These are phyloP conservation scores for Podaxis sp. DNA, from an alignment of 768 basidiomycete species.

Conservation along the genomic window DNA sequence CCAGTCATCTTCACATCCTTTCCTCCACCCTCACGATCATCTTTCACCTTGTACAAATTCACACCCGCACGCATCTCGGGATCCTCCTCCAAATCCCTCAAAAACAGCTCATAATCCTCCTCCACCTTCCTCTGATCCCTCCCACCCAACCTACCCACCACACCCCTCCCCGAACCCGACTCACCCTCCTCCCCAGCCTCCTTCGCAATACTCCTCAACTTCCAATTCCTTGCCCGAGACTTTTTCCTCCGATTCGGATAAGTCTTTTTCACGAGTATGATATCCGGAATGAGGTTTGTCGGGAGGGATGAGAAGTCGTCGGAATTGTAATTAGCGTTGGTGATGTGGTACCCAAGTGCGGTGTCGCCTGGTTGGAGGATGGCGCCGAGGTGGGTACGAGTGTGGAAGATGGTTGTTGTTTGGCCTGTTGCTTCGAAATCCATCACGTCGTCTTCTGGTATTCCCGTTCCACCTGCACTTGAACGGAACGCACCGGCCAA, in stretches of 20 bases:
- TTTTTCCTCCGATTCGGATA: slow-evolving; percentile 95
- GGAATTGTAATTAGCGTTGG: slow-evolving; percentile 91
- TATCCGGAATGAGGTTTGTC: slow-evolving; percentile 74
- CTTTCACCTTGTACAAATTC: slow-evolving; percentile 71
- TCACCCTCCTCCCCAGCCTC: slow-evolving; percentile 88
- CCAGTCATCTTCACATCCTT: slow-evolving; percentile 51
- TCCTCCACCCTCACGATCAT: slow-evolving; percentile 20
- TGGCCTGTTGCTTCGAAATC: slow-evolving; percentile 58
- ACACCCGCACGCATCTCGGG: slow-evolving; percentile 84
- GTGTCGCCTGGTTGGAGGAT: slow-evolving; percentile 93
- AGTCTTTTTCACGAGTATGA: slow-evolving; percentile 91
- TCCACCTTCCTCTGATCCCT: slow-evolving; percentile 91
- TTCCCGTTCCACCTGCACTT: slow-evolving; percentile 19
- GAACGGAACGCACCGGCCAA: slow-evolving; percentile 78
- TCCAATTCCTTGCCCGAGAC: slow-evolving; percentile 81
- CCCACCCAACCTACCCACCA: slow-evolving; percentile 89
- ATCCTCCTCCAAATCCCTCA: slow-evolving; percentile 93
- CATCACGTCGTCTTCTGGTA: slow-evolving; percentile 54
- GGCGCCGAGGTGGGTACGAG: slow-evolving; percentile 93
- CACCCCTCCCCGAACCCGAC: slow-evolving; percentile 72
- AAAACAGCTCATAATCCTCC: slow-evolving; percentile 94
- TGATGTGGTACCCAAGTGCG: slow-evolving; percentile 87
- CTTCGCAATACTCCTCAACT: slow-evolving; percentile 88
- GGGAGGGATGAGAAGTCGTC: slow-evolving; percentile 74
- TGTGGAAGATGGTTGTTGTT: slow-evolving; percentile 85